Percentiles rank a stretch among this genome's conserved stretches.
phyloP scores from a whole-genome alignment of 1,284 basidiomycete species.

The Cryptococcus deneoformans region DNA sequence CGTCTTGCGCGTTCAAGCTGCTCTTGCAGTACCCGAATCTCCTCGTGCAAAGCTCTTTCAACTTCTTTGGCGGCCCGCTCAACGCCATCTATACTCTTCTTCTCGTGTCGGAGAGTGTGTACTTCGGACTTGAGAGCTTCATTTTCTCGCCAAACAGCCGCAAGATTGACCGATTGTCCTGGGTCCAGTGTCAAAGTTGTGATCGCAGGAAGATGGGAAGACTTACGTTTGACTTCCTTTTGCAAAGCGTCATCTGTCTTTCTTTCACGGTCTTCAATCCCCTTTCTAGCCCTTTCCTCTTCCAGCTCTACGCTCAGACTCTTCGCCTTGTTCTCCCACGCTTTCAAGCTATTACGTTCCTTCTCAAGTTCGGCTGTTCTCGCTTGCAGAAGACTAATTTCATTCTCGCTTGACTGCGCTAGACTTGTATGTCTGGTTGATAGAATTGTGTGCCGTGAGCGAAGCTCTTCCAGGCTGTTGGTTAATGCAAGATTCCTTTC shows the following conservation, averaged over 20 bases:
- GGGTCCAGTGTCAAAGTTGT: not conserved
- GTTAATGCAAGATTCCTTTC: conserved; percentile 4
- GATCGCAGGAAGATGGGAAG: not conserved
- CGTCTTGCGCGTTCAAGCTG: conserved; percentile 39
- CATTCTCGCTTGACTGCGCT: conserved; percentile 11
- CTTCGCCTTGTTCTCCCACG: conserved; percentile 36
- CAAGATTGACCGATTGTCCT: conserved; percentile 39
- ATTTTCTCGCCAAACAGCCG: conserved; percentile 31
- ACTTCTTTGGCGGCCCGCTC: conserved; percentile 29
- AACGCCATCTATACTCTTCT: conserved; percentile 37
- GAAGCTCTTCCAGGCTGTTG: conserved; percentile 13
- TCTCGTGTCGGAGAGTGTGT: conserved; percentile 35
- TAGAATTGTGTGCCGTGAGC: conserved; percentile 21
- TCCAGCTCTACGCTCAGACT: conserved; percentile 42
- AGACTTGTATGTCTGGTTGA: conserved; percentile 14
- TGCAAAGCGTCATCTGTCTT: conserved; percentile 14
- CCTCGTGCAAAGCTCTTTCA: conserved; percentile 33
- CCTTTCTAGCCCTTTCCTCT: conserved; percentile 23
- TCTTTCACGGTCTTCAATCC: conserved; percentile 20
- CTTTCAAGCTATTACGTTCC: conserved; percentile 26
- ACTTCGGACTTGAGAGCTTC: conserved; percentile 36
- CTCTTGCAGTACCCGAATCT: conserved; percentile 32
- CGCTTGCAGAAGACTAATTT: conserved; percentile 22
- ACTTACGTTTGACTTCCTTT: conserved; percentile 41
- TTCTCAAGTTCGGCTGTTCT: conserved; percentile 31